Base-by-base conservation (phyloP, 2,329 filamentous ascomycete species). In the Aureobasidium zeae region DNA sequence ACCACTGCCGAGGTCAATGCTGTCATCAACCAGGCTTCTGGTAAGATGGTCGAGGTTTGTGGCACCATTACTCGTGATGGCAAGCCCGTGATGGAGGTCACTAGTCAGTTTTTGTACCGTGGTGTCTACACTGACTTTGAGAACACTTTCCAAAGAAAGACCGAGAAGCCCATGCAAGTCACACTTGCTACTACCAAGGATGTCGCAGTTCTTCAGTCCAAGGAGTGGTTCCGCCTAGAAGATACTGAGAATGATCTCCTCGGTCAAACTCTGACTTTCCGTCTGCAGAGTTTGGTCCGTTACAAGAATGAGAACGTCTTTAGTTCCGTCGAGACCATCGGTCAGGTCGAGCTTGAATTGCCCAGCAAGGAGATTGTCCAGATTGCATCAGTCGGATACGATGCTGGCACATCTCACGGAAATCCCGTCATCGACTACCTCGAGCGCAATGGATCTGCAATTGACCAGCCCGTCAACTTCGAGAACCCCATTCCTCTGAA, bases 21-120 rank as follows among this genome's bases (percentile, higher is more conserved):
- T 11, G 87, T 98, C 56, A 83, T 98, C 70, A 98, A 96, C 69
- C 88, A 96, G 64, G 87, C 94, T 10, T 86, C 89, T 48, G 91
- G 91, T 36, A 98, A 98, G 73, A 95, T 98, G 88, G 91, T 98
- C 13, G 91, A 98, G 66, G 88, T 98, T n/a, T 95, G 88, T 57
- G 91, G 91, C 49, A 98, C 91, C 4, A 94, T 98, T 57, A 82
- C 76, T 43, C 82, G 91, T 29, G 79, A 88, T 43, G 83, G 83
- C 17, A 66, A 83, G 62, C 73, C 87, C 4, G 86, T 98, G 50
- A 98, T 98, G 91, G 87, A 96, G 61, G 91, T 98, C 20, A 95
- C 88, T 9, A 95, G 87, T 49, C 91, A 98, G 64, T 98, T 98
- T 75, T 66, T 98, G 57, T 98, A 98, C 73, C 83, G 91, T 37